Conservation (phyloP, 371 early-diverging fungal species). For the Mortierella sp. region DNA sequence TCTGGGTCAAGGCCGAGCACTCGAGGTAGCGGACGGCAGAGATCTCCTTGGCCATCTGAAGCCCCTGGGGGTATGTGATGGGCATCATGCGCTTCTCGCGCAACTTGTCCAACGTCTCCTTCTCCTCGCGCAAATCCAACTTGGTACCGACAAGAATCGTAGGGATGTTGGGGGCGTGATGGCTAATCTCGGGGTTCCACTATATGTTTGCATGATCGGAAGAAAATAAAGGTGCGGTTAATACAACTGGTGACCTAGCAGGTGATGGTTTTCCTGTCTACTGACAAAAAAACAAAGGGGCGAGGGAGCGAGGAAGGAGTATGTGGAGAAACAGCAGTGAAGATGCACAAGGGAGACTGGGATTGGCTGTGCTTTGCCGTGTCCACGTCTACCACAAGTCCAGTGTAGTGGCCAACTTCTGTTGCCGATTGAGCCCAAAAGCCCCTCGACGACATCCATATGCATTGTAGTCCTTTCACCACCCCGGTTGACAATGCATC, state of each 20-base stretch:
- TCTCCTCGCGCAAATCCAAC: conserved; percentile 97
- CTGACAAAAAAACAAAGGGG: not conserved
- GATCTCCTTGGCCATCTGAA: conserved; percentile 93
- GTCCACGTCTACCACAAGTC: not conserved
- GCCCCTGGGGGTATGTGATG: conserved; percentile 90
- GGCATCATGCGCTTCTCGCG: conserved; percentile 91
- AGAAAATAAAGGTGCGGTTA: not conserved
- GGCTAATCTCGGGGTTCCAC: conserved; percentile 97
- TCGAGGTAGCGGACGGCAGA: conserved; percentile 95
- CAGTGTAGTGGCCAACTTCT: not conserved
- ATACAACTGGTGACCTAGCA: not conserved
- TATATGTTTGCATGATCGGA: conserved; percentile 34
- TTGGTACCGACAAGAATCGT: conserved; percentile 99
- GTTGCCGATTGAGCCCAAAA: not conserved
- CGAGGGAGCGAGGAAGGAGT: not conserved
- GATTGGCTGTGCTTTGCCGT: not conserved
- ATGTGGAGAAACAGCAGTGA: not conserved
- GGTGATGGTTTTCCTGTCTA: conserved; percentile 1
- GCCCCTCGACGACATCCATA: too few species aligned
- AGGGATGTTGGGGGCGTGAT: conserved; percentile 96
- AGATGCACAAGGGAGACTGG: too few species aligned
- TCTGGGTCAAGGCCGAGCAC: conserved; percentile 98
- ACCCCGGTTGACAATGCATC: too few species aligned
- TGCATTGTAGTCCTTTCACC: too few species aligned
- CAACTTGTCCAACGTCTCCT: conserved; percentile 89